Evolutionary conservation across 2,329 filamentous ascomycete species (phyloP), one percentile per base, ranked within the genome.

Genomic region (Thielaviopsis musarum): DNA sequence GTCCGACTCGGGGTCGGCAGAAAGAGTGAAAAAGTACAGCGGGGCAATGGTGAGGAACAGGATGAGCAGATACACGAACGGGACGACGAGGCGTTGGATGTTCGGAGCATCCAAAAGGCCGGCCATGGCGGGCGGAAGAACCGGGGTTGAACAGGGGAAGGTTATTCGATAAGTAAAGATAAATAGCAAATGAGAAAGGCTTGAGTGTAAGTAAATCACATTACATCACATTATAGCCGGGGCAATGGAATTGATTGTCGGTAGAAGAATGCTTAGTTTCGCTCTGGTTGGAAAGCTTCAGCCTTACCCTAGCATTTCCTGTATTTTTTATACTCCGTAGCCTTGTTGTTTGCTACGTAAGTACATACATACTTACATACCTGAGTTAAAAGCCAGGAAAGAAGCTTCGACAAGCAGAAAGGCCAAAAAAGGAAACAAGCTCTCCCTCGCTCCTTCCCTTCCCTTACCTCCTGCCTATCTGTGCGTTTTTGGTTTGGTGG

Each of bases 31-130:
- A 54, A 91, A 74, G 67, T 76, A 78, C 71, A 91, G 88, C 4
- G 87, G 85, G 55, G 80, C 78, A 72, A 85, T 88, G 62, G 81
- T 80, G 3, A 91, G 77, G 67, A 89, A 87, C 58, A 72, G 67
- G 61, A 91, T 85, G 15, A 91, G 72, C 7, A 75, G 59, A 63
- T 81, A 82, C 52, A 87, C 85, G 61, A 75, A 78, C 15, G 85
- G 85, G n/a, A 90, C 79, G 61, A 85, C 84, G 57, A 89, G 73
- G 56, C 71, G 69, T 66, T 78, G 75, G 62, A 81, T 66, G 52
- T 73, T 65, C 59, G 72, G 69, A 66, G 72, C 69, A 62, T 71
- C 68, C 65, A 69, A 68, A 67, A 73, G 63, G 70, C 72, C 73
- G 58, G 72, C 71, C 73, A 75, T 75, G 57, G 57, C 62, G 64